phyloP scores from a whole-genome alignment of 2,329 filamentous ascomycete genomes.

The Capronia americana region DNA sequence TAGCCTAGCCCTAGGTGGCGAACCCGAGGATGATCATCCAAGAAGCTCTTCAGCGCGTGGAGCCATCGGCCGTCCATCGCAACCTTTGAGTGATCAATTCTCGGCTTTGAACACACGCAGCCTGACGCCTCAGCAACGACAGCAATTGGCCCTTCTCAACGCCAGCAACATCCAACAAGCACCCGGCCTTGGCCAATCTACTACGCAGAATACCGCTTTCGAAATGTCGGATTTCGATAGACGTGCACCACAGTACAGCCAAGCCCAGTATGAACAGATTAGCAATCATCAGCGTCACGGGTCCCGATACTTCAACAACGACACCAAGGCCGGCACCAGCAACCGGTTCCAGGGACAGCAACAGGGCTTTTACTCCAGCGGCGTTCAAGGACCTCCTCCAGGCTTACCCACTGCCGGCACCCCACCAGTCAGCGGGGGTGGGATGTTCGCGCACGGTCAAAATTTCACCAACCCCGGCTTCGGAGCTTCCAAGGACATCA shows the following conservation, averaged over 20 bases:
- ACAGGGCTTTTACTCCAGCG: constrained; percentile 77
- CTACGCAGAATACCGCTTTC: constrained; percentile 37
- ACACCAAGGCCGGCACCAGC: constrained; percentile 45
- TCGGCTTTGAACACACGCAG: constrained; percentile 69
- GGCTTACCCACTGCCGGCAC: constrained; percentile 95
- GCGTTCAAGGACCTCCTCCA: constrained; percentile 90
- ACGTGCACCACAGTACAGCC: constrained; percentile 62
- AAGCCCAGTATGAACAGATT: constrained; percentile 64
- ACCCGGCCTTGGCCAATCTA: constrained; percentile 58
- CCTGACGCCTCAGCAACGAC: constrained; percentile 80
- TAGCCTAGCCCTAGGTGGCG: constrained; percentile 87
- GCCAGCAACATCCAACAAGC: constrained; percentile 65
- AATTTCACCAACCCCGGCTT: constrained; percentile 72
- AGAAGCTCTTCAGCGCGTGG: constrained; percentile 52
- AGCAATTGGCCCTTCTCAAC: constrained; percentile 72
- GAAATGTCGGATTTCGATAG: constrained; percentile 55
- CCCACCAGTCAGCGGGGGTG: constrained; percentile 77
- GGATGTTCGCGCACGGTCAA: constrained; percentile 90
- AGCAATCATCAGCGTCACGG: constrained; percentile 81
- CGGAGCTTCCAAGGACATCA: constrained; percentile 73
- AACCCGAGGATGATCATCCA: constrained; percentile 75
- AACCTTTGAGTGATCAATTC: constrained; percentile 56
- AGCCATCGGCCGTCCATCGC: constrained; percentile 76
- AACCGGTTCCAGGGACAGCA: constrained; percentile 50
- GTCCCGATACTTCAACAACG: constrained; percentile 87